Percentiles rank a stretch among this genome's conserved stretches.
Evolutionary conservation across 129 eudicot genomes (phyloP).

Genomic region (Escallonia herrerae): DNA sequence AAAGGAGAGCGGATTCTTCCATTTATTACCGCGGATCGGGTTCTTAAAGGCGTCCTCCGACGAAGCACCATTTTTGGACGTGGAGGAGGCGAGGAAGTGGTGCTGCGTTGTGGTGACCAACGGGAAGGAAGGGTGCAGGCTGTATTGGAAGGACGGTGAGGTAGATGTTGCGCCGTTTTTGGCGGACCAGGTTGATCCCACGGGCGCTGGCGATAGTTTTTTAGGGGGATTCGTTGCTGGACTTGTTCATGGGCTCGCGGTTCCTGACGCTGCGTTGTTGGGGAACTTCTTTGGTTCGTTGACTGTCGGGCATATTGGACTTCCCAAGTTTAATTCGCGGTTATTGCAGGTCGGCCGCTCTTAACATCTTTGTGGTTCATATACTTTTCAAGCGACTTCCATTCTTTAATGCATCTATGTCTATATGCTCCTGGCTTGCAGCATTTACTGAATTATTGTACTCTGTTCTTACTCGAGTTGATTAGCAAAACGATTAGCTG

Average conservation of each 20-base stretch:
- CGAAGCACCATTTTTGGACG: conserved; percentile 62
- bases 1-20: conserved; percentile 49
- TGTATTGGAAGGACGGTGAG: conserved; percentile 62
- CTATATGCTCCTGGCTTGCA: too few relatives aligned
- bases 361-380: background rate
- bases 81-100: conserved; percentile 54
- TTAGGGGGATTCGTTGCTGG: conserved; percentile 85
- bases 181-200: conserved; percentile 77
- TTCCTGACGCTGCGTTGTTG: conserved; percentile 82
- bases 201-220: conserved; percentile 97
- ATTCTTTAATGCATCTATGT: too few relatives aligned
- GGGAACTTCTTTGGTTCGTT: conserved; percentile 88
- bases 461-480: too few relatives aligned
- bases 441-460: too few relatives aligned
- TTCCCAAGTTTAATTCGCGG: conserved; percentile 56
- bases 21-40: conserved; percentile 49
- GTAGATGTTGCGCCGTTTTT: conserved; percentile 48
- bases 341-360: conserved; percentile 52
- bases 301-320: conserved; percentile 73
- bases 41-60: conserved; percentile 80
- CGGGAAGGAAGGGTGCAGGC: conserved; percentile 77
- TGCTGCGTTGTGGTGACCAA: conserved; percentile 84
- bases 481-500: too few relatives aligned
- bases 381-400: too few relatives aligned
- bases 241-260: conserved; percentile 52